Conservation (phyloP, 179 eudicot species). For the Drosera spatulata region DNA sequence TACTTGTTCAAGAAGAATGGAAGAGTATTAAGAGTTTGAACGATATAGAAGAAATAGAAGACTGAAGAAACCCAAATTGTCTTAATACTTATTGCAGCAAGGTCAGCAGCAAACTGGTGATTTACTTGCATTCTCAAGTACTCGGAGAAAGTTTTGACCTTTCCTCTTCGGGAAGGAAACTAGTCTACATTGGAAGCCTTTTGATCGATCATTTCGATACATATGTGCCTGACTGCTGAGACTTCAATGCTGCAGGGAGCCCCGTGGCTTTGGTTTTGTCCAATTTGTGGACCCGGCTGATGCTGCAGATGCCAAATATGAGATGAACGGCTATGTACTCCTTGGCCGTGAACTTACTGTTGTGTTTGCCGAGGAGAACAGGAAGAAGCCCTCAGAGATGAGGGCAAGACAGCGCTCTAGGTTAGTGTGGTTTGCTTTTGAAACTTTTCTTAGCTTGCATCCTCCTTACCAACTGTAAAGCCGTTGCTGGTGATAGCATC, state of each 20-base stretch:
- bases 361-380: slow-evolving; percentile 84
- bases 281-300: slow-evolving; percentile 80
- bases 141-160: not conserved
- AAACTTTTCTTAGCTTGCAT: not conserved
- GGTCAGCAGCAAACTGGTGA: slow-evolving; percentile 50
- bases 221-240: not conserved
- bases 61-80: slow-evolving; percentile 27
- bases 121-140: slow-evolving; percentile 9
- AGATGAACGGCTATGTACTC: slow-evolving; percentile 81
- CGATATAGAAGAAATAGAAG: slow-evolving; percentile 52
- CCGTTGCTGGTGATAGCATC: not conserved
- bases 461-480: not conserved
- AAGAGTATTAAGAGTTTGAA: slow-evolving; percentile 44
- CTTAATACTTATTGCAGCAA: slow-evolving; percentile 36
- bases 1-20: slow-evolving; percentile 56
- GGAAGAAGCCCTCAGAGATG: slow-evolving; percentile 89
- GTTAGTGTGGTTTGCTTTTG: slow-evolving; percentile 15
- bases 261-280: slow-evolving; percentile 97
- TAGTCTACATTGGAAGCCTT: not conserved
- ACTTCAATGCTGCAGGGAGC: slow-evolving; percentile 44
- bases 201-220: not conserved
- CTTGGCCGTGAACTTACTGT: slow-evolving; percentile 80
- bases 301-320: slow-evolving; percentile 85
- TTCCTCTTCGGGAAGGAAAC: not conserved
- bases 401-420: slow-evolving; percentile 60